Base-by-base conservation (phyloP, 768 basidiomycete genomes). In the Phallus indusiatus region DNA sequence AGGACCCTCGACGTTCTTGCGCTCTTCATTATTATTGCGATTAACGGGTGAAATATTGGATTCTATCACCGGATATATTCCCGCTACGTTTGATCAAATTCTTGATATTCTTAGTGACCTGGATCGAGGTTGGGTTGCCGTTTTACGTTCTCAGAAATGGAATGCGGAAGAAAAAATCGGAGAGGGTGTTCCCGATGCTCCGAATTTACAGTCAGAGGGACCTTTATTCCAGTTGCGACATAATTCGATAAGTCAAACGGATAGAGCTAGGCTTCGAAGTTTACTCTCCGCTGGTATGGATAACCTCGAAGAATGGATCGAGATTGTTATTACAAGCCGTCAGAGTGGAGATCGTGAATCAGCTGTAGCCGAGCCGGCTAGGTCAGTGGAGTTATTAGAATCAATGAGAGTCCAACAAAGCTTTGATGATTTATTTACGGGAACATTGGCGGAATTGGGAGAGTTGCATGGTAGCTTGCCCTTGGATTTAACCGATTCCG, bases 81-180 rank as follows among this genome's bases (percentile, higher is more conserved):
- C 81, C 0, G 69, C 75, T 16, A 61, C 70, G 20, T 68, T 72
- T 7, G 70, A 73, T 14, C 72, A 77, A 37, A 74, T 88, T 5
- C 73, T 86, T 22, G 81, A 85, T 61, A 86, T 82, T 74, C 71
- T 90, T 22, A 81, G 83, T 66, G 83, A 88, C 65, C 76, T 91
- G 37, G 89, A 91, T 69, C 77, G 81, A 54, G 86, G 82, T 0
- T 91, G 89, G 89, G 63, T 82, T 14, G 76, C 80, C 17, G 84
- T 86, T 1, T 74, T 91, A 28, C 77, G 77, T 42, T 72, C 73
- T 5, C 83, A 87, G 64, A 74, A 78, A 1, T 91, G 89, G 89
- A 81, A 89, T 63, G 75, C 84, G 1, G 70, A 67, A 3, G 64
- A 67, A 5, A 73, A 74, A 5, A 63, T 67, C 5, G 80, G 72